Conservation (phyloP, 2,329 filamentous ascomycete species). For the Monosporascus ibericus region DNA sequence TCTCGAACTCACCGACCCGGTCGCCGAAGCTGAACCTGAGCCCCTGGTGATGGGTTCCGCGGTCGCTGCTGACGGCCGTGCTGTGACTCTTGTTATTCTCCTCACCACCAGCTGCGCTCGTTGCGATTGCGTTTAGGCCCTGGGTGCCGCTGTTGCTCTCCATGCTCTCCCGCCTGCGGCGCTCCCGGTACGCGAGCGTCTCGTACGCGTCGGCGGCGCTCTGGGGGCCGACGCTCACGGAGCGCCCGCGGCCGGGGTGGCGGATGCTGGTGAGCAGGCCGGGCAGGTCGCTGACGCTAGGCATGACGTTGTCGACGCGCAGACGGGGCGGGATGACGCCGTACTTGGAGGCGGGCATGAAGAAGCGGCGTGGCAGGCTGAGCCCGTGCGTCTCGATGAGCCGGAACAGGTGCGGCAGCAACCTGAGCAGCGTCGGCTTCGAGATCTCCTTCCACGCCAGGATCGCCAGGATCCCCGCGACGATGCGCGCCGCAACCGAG, state of each 20-base stretch:
- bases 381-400: constrained; percentile 74
- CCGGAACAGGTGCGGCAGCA: constrained; percentile 81
- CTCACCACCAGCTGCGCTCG: constrained; percentile 14
- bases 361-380: constrained; percentile 81
- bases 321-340: constrained; percentile 71
- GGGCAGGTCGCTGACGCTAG: constrained; percentile 81
- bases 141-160: constrained; percentile 41
- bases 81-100: constrained; percentile 19
- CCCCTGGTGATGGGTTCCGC: constrained; percentile 23
- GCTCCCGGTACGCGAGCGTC: constrained; percentile 82
- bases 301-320: constrained; percentile 76
- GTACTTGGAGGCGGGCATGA: constrained; percentile 85
- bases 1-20: constrained; percentile 59
- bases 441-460: constrained; percentile 86
- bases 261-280: constrained; percentile 75
- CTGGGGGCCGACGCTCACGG: constrained; percentile 87
- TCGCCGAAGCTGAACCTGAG: constrained; percentile 29
- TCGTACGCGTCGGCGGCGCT: constrained; percentile 96
- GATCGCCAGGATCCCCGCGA: constrained; percentile 75
- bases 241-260: constrained; percentile 68
- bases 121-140: constrained; percentile 26
- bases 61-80: constrained; percentile 4
- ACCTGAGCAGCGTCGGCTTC: constrained; percentile 74
- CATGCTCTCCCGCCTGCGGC: constrained; percentile 49
- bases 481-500: constrained; percentile 59